Evolutionary conservation across 2,329 filamentous ascomycete genomes (phyloP), one percentile per base, ranked within the genome.

Genomic region (Alternaria novae-zelandiae): DNA sequence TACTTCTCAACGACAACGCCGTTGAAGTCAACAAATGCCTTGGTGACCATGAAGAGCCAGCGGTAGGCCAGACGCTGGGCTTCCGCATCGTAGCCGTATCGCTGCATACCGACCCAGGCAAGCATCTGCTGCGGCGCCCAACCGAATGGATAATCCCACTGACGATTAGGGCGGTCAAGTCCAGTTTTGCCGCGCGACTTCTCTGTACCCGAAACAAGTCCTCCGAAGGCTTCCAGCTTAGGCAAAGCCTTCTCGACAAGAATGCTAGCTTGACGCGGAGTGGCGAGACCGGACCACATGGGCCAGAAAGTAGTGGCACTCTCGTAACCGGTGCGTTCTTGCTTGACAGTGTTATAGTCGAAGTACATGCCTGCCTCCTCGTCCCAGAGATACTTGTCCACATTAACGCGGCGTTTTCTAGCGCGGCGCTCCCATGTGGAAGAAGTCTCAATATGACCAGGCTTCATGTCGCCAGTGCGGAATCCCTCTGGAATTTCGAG

Each of bases 41-140:
- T 97, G 62, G 93, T 97, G 74, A 97, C 94, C 95, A 98, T 98
- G 79, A 94, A 97, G 57, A 97, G 83, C 96, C 96, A 99, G 81
- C 96, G 94, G 82, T 99, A 99, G 0, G 93, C 92, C 68, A 99
- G 82, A 32, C 94, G 86, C 82, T 97, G 92, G 1, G 94, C 94
- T 65, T 97, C 94, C 23, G 95, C 92, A 26, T 91, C 89, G 78
- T 97, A 98, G 58, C 94, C 94, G 77, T 98, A 99, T 17, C 94
- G 90, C 74, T 94, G 87, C 63, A 99, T 84, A 3, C 94, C 96
- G 1, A 93, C 94, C 96, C 96, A 99, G 1, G 96, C 95, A 45
- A 99, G 88, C 83, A 99, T 98, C 83, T 99, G 96, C 84, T 99
- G 96, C 30, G 96, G 96, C 59, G 96, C 96, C 96, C 96, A 99